phyloP scores from a whole-genome alignment of 257 asterid genomes.

The Solanum peruvianum region DNA sequence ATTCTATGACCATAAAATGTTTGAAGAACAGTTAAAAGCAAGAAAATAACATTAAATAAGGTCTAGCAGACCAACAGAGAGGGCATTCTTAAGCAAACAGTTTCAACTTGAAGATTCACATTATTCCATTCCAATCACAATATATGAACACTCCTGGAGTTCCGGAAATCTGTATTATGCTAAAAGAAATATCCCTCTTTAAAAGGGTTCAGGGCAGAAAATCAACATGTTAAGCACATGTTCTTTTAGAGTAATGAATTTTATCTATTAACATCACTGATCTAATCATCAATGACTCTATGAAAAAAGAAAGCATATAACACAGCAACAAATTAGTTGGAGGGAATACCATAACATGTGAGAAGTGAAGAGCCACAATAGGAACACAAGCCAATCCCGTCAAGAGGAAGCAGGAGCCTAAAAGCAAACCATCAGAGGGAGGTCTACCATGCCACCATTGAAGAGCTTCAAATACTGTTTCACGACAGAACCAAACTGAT shows the following conservation, averaged over 20 bases:
- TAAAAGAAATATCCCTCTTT: background rate
- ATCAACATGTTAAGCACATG: background rate
- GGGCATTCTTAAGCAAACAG: background rate
- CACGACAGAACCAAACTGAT: constrained; percentile 90
- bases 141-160: background rate
- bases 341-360: constrained; percentile 82
- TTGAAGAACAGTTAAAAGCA: background rate
- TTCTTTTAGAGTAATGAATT: background rate
- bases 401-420: constrained; percentile 82
- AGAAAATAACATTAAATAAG: background rate
- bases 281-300: background rate
- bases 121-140: background rate
- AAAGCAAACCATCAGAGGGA: constrained; percentile 92
- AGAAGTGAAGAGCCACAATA: constrained; percentile 85
- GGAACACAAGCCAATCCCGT: constrained; percentile 88
- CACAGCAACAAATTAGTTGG: background rate
- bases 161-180: background rate
- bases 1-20: background rate
- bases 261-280: background rate
- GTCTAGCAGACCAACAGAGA: background rate
- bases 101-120: background rate
- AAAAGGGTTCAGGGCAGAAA: background rate
- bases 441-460: constrained; percentile 99
- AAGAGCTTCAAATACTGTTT: constrained; percentile 91
- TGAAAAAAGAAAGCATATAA: background rate